phyloP scores from a whole-genome alignment of 331 rosid species.

The Ulmus americana region DNA sequence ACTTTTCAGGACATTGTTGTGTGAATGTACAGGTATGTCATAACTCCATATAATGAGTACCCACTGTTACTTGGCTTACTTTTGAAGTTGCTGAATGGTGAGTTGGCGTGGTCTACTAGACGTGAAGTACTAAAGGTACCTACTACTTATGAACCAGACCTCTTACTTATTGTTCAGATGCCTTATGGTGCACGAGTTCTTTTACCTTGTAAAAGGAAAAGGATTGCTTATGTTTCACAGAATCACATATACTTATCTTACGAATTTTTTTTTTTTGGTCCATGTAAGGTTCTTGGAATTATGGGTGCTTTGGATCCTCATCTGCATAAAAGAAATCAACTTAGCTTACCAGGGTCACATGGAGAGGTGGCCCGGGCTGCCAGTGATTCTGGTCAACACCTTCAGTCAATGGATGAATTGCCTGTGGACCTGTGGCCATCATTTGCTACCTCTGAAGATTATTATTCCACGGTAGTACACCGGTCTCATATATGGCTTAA shows the following conservation, averaged over 20 bases:
- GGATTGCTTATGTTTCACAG: neutral
- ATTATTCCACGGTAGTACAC: constrained; percentile 73
- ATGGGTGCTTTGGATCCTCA: constrained; percentile 99
- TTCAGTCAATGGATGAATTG: constrained; percentile 80
- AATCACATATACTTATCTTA: neutral
- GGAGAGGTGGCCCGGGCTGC: constrained; percentile 78
- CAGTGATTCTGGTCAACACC: constrained; percentile 81
- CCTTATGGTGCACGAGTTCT: too few species aligned
- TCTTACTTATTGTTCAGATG: constrained; percentile 7
- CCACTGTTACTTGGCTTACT: constrained; percentile 78
- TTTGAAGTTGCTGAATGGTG: constrained; percentile 86
- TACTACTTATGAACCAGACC: constrained; percentile 15
- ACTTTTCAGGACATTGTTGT: neutral
- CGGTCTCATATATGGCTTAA: constrained; percentile 12
- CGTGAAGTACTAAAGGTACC: constrained; percentile 92
- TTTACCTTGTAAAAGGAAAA: neutral
- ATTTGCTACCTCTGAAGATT: constrained; percentile 89
- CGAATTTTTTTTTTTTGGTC: constrained; percentile 13
- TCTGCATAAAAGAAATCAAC: constrained; percentile 75
- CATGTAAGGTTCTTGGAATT: constrained; percentile 81
- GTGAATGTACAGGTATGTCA: constrained; percentile 63
- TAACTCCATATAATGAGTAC: constrained; percentile 91
- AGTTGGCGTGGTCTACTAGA: constrained; percentile 92
- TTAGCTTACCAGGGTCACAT: constrained; percentile 68
- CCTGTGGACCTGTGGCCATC: constrained; percentile 90